These are phyloP conservation scores for Salix arbutifolia DNA, from an alignment of 345 rosid species.

Conservation along the genomic window DNA sequence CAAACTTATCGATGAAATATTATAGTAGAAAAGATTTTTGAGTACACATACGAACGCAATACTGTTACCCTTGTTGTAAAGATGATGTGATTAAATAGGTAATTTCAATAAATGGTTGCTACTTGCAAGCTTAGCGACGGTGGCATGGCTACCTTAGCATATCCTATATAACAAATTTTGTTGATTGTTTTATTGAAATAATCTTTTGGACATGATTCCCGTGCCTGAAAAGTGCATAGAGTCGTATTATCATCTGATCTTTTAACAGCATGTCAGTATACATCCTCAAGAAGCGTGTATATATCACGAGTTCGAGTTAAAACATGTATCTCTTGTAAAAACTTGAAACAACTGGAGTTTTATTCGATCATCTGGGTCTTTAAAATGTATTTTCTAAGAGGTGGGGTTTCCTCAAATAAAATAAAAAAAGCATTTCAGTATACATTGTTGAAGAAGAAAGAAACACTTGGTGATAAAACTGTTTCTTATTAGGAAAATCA, in stretches of 20 bases:
- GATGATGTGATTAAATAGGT: background rate
- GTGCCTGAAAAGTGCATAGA: too few species aligned
- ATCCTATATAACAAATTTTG: background rate
- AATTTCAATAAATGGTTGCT: background rate
- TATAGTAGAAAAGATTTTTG: background rate
- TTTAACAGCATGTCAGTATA: too few species aligned
- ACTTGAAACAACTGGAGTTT: too few species aligned
- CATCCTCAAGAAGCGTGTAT: too few species aligned
- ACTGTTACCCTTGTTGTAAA: background rate
- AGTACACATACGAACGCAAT: background rate
- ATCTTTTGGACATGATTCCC: too few species aligned
- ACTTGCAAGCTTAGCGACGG: background rate
- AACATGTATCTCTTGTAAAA: too few species aligned
- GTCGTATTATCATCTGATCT: too few species aligned
- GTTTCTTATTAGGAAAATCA: background rate
- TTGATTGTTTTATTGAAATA: too few species aligned
- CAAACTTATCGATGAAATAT: background rate
- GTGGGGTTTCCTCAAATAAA: too few species aligned
- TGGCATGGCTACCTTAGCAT: background rate
- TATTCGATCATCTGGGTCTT: accelerated
- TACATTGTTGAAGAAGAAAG: too few species aligned
- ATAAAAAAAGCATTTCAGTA: too few species aligned
- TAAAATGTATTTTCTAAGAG: accelerated
- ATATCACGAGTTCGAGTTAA: too few species aligned
- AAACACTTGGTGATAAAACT: background rate